phyloP scores from a whole-genome alignment of 2,329 filamentous ascomycete genomes.

The Xylariaceae sp. region DNA sequence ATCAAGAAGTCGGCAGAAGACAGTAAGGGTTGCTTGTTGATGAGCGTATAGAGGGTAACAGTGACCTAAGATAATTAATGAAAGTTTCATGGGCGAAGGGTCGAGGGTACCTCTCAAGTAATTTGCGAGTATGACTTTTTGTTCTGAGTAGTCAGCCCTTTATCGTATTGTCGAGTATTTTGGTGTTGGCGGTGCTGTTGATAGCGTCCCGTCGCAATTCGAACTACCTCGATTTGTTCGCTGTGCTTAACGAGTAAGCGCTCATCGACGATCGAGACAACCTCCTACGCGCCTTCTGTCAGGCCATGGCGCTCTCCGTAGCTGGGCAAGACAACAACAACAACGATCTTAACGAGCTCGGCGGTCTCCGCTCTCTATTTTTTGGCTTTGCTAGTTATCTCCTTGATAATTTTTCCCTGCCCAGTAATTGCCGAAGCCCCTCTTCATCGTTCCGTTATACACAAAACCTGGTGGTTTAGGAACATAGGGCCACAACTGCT shows the following conservation, averaged over 20 bases:
- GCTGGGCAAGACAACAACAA: neutral
- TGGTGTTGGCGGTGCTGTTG: slow-evolving; percentile 8
- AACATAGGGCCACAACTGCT: no score
- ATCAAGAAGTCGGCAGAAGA: no score
- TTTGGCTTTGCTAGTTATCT: slow-evolving; percentile 36
- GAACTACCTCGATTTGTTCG: slow-evolving; percentile 35
- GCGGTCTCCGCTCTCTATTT: slow-evolving; percentile 23
- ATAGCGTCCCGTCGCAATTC: slow-evolving; percentile 20
- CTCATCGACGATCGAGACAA: slow-evolving; percentile 33
- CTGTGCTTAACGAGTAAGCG: slow-evolving; percentile 37
- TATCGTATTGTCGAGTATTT: slow-evolving; percentile 31
- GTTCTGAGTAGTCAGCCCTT: no score
- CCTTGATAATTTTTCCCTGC: slow-evolving; percentile 36
- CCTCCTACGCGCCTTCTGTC: slow-evolving; percentile 37
- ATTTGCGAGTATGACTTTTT: no score
- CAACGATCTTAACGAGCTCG: slow-evolving; percentile 21
- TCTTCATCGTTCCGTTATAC: slow-evolving; percentile 6
- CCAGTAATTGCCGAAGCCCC: slow-evolving; percentile 24
- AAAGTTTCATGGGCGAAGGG: no score
- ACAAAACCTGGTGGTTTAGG: no score
- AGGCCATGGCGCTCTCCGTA: slow-evolving; percentile 29
- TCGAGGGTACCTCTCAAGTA: no score
- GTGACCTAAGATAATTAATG: no score
- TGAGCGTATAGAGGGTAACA: no score
- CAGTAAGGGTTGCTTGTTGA: no score